A percentile compares a stretch with the other conserved stretches of the same genome.
phyloP scores from a whole-genome alignment of 768 basidiomycete genomes.

The Coprinellus micaceus region DNA sequence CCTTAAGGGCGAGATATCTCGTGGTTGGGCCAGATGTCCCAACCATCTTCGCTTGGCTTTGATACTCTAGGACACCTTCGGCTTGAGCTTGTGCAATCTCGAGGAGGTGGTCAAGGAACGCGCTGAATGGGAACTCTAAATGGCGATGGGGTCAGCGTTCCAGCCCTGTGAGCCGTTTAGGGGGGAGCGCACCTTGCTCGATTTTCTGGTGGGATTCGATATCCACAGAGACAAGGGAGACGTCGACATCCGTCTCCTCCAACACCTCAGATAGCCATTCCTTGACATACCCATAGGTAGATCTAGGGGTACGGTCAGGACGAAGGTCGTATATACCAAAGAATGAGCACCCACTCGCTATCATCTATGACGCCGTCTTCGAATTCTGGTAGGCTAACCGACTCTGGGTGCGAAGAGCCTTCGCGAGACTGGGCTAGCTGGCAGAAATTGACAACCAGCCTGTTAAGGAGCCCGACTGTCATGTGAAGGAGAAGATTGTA shows the following conservation, averaged over 20 bases:
- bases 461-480: constrained; percentile 39
- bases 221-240: constrained; percentile 33
- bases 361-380: constrained; percentile 29
- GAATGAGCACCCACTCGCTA: constrained; percentile 33
- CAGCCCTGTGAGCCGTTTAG: no score
- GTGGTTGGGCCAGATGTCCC: not conserved
- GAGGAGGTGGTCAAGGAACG: constrained; percentile 49
- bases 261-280: constrained; percentile 37
- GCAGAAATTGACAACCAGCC: constrained; percentile 24
- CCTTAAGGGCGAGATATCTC: constrained; percentile 21
- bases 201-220: constrained; percentile 43
- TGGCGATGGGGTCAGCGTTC: not conserved
- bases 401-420: constrained; percentile 13
- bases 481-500: constrained; percentile 44
- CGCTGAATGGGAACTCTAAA: constrained; percentile 43
- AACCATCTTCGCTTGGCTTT: not conserved
- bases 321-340: constrained; percentile 4
- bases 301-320: constrained; percentile 23
- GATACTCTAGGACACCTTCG: constrained; percentile 17
- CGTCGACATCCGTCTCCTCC: constrained; percentile 22
- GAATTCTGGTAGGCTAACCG: constrained; percentile 30
- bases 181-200: constrained; percentile 43
- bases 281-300: constrained; percentile 35
- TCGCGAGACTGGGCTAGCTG: constrained; percentile 15
- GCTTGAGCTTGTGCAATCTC: constrained; percentile 35